Conservation (phyloP, 2,329 filamentous ascomycete species). For the Paracamarosporium sp. region DNA sequence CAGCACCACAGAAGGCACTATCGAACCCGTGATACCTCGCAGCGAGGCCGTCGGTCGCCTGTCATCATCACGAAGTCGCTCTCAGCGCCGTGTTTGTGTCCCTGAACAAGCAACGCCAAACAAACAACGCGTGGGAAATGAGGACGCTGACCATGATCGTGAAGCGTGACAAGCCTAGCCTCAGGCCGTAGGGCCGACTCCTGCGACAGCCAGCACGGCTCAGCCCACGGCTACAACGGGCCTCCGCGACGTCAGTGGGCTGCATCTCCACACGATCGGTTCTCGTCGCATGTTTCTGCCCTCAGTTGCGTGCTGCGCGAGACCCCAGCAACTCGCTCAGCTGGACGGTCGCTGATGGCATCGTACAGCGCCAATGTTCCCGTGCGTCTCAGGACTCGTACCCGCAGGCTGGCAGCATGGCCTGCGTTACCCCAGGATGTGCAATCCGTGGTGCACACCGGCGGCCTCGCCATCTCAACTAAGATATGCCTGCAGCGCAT, state of each 20-base stretch:
- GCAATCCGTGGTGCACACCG: slow-evolving; percentile 30
- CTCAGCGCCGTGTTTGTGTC: slow-evolving; percentile 26
- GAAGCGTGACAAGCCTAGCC: slow-evolving; percentile 36
- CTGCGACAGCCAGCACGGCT: slow-evolving; percentile 6
- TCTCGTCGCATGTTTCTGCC: slow-evolving; percentile 15
- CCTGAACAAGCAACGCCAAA: slow-evolving; percentile 31
- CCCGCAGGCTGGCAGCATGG: slow-evolving; percentile 16
- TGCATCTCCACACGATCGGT: slow-evolving; percentile 17
- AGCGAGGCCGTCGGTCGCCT: too few relatives aligned
- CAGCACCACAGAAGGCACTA: slow-evolving; percentile 27
- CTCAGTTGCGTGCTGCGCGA: neutral
- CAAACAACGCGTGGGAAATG: slow-evolving; percentile 50
- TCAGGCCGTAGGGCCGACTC: slow-evolving; percentile 14
- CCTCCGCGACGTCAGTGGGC: slow-evolving; percentile 11
- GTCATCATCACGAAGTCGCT: slow-evolving; percentile 14
- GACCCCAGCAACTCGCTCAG: slow-evolving; percentile 1
- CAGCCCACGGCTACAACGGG: neutral
- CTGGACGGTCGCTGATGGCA: slow-evolving; percentile 26
- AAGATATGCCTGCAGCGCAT: slow-evolving; percentile 38
- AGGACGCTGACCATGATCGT: slow-evolving; percentile 26
- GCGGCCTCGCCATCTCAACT: slow-evolving; percentile 29
- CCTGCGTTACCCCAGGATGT: slow-evolving; percentile 27
- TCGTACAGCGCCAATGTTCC: slow-evolving; percentile 35
- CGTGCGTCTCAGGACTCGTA: slow-evolving; percentile 19
- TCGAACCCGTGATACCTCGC: slow-evolving; percentile 25